These are phyloP conservation scores for Myxozyma udenii DNA, from an alignment of 805 yeast species.

Conservation along the genomic window DNA sequence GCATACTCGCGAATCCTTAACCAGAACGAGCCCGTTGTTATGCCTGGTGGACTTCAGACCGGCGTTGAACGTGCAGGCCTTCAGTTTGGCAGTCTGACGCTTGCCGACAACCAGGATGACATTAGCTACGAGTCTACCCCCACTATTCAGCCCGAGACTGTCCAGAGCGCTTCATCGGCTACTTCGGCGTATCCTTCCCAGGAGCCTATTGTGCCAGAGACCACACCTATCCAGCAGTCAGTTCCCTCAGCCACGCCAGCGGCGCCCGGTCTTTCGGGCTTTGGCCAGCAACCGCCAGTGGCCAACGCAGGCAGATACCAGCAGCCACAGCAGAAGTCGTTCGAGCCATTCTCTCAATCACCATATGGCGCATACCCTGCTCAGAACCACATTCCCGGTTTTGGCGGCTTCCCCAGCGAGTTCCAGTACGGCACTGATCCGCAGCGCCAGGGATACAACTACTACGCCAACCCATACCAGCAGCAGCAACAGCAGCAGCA, in stretches of 20 bases:
- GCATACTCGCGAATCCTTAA: slow-evolving; percentile 40
- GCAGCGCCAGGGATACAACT: slow-evolving; percentile 25
- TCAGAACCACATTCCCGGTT: slow-evolving; percentile 29
- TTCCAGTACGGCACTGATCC: slow-evolving; percentile 30
- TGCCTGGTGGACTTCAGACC: slow-evolving; percentile 51
- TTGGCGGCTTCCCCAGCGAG: slow-evolving; percentile 30
- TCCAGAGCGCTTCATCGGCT: background rate
- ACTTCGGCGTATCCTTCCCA: slow-evolving; percentile 8
- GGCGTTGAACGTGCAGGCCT: slow-evolving; percentile 53
- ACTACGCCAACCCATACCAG: slow-evolving; percentile 27
- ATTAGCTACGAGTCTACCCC: slow-evolving; percentile 14
- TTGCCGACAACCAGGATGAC: slow-evolving; percentile 30
- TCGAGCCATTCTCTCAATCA: slow-evolving; percentile 31
- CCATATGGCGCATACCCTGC: slow-evolving; percentile 30
- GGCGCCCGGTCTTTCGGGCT: slow-evolving; percentile 22
- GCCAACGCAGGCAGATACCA: slow-evolving; percentile 18
- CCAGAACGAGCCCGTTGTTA: slow-evolving; percentile 49
- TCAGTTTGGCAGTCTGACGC: slow-evolving; percentile 59
- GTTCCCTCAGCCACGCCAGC: slow-evolving; percentile 14
- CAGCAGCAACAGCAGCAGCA: no score
- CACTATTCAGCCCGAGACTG: background rate
- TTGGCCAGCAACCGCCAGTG: slow-evolving; percentile 21
- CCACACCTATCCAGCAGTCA: slow-evolving; percentile 1
- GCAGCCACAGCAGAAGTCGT: slow-evolving; percentile 21
- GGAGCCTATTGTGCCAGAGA: background rate